phyloP scores from a whole-genome alignment of 208 protist species.

The Borovskyia barvae region DNA sequence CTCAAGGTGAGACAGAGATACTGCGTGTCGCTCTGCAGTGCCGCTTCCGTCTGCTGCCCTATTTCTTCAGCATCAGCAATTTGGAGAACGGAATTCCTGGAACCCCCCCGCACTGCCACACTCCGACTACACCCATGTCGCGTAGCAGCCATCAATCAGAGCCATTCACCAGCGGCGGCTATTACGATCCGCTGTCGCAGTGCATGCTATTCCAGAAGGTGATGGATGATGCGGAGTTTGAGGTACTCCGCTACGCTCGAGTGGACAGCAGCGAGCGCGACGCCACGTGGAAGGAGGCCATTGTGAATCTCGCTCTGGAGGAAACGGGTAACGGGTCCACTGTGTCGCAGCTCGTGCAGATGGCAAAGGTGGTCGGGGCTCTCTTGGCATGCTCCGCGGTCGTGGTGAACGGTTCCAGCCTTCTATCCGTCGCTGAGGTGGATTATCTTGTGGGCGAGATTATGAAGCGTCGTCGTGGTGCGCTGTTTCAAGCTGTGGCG shows the following conservation, averaged over 20 bases:
- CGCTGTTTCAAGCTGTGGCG: slow-evolving; percentile 53
- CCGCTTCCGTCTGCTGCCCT: slow-evolving; percentile 70
- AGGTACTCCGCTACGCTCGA: slow-evolving; percentile 48
- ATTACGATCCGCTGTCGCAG: slow-evolving; percentile 68
- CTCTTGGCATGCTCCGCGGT: slow-evolving; percentile 53
- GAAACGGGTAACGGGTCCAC: slow-evolving; percentile 39
- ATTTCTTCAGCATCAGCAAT: slow-evolving; percentile 64
- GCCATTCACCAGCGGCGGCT: slow-evolving; percentile 43
- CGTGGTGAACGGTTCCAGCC: slow-evolving; percentile 19
- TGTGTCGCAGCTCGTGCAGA: slow-evolving; percentile 46
- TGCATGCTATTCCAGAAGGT: slow-evolving; percentile 59
- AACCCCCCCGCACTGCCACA: slow-evolving; percentile 33
- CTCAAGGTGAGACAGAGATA: slow-evolving; percentile 28
- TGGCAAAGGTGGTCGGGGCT: slow-evolving; percentile 69
- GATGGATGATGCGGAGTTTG: slow-evolving; percentile 61
- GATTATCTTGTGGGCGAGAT: slow-evolving; percentile 44
- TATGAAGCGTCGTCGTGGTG: slow-evolving; percentile 26
- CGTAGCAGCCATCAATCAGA: slow-evolving; percentile 59
- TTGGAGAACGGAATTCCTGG: slow-evolving; percentile 39
- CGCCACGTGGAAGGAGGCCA: slow-evolving; percentile 43
- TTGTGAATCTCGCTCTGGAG: slow-evolving; percentile 40
- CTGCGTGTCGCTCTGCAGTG: slow-evolving; percentile 58
- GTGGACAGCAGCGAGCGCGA: slow-evolving; percentile 20
- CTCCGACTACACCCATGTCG: slow-evolving; percentile 35
- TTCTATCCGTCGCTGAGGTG: slow-evolving; percentile 38